These are phyloP conservation scores for Melaleuca alternifolia DNA, from an alignment of 345 rosid species.

Conservation along the genomic window DNA sequence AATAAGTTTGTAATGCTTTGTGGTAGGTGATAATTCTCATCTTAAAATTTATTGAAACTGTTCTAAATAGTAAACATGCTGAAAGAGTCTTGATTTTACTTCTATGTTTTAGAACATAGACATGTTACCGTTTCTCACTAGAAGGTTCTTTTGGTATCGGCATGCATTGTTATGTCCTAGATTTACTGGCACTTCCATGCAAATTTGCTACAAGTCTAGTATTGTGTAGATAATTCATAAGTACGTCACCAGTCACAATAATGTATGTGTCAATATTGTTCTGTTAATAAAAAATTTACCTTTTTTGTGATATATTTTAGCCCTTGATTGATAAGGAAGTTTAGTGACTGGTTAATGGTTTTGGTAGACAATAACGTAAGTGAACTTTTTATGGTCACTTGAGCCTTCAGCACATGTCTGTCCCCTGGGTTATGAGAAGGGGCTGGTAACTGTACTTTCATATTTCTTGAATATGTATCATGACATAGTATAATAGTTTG, in stretches of 20 bases:
- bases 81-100: neutral
- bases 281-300: neutral
- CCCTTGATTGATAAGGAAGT: neutral
- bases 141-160: neutral
- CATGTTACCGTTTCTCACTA: neutral
- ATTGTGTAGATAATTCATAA: neutral
- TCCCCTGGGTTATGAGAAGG: neutral
- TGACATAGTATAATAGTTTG: neutral
- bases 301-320: neutral
- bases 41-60: neutral
- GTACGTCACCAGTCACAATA: neutral
- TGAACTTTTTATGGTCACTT: neutral
- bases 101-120: neutral
- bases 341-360: neutral
- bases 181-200: neutral
- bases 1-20: neutral
- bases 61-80: neutral
- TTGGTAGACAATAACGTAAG: neutral
- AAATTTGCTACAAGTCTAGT: neutral
- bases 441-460: neutral
- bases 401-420: neutral
- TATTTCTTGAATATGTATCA: neutral
- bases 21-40: neutral
- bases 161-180: neutral
- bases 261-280: neutral